Percentiles rank a stretch among this genome's conserved stretches.
Evolutionary conservation across 78 protist species (phyloP).

Genomic region (Blattamonas nauphoetae): DNA sequence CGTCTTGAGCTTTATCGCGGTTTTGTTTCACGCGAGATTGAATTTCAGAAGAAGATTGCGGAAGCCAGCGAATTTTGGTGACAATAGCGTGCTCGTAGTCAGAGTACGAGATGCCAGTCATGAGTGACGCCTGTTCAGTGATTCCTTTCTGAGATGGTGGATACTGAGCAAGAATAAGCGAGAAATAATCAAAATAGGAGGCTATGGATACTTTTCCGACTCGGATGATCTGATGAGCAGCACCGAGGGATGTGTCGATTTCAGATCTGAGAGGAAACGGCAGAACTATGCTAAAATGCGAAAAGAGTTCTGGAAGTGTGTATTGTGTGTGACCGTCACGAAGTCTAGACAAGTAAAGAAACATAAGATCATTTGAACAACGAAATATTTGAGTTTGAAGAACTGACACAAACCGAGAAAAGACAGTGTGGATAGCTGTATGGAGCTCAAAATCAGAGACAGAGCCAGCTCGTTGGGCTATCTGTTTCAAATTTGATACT

Average conservation of each 20-base stretch:
- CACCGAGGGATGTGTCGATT: background rate
- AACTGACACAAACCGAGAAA: no score
- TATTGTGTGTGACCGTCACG: background rate
- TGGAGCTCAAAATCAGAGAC: background rate
- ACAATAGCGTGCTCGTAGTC: no score
- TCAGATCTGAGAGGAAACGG: background rate
- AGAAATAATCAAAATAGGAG: background rate
- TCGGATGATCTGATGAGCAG: background rate
- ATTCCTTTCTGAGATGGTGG: background rate
- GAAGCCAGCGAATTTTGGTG: no score
- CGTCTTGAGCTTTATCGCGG: no score
- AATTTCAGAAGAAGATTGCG: no score
- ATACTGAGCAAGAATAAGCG: background rate
- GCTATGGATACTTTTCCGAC: background rate
- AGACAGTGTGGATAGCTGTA: background rate
- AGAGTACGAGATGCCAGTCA: no score
- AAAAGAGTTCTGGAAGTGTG: background rate
- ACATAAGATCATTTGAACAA: no score
- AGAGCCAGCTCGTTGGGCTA: background rate
- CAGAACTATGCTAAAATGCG: background rate
- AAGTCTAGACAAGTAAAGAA: no score
- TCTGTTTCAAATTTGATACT: background rate
- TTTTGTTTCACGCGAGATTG: no score
- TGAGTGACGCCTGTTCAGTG: no score
- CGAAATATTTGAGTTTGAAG: no score